Conservation (phyloP, 1,284 basidiomycete species). For the Xerocomus amazonicus region DNA sequence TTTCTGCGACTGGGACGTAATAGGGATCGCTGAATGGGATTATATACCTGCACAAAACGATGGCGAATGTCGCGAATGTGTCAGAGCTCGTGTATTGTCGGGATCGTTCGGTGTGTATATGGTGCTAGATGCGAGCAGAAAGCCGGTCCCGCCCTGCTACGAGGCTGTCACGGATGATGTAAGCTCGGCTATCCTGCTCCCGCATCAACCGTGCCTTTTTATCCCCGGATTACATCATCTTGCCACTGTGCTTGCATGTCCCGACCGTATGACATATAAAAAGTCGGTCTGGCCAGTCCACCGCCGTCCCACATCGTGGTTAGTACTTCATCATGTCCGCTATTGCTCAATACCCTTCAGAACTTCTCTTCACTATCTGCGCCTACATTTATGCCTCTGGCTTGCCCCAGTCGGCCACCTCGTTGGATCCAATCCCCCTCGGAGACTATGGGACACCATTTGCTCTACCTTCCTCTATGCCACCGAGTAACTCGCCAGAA, state of each 20-base stretch:
- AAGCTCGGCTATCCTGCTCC: constrained; percentile 5
- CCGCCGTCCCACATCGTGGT: not conserved
- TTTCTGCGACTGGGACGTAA: not conserved
- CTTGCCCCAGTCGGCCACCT: constrained; percentile 49
- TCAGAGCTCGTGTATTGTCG: not conserved
- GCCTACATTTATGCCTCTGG: constrained; percentile 62
- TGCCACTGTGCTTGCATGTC: constrained; percentile 1
- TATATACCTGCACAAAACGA: no score
- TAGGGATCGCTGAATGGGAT: not conserved
- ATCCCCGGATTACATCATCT: constrained; percentile 30
- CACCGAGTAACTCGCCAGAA: constrained; percentile 65
- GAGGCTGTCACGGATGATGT: constrained; percentile 8
- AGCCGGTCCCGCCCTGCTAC: constrained; percentile 14
- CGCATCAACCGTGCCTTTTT: constrained; percentile 7
- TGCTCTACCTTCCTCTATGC: constrained; percentile 64
- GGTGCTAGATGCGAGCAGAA: not conserved
- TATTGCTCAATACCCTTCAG: constrained; percentile 52
- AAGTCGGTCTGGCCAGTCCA: not conserved
- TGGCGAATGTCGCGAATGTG: not conserved
- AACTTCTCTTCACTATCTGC: constrained; percentile 66
- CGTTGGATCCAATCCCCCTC: constrained; percentile 62
- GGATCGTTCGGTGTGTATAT: not conserved
- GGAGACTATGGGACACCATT: constrained; percentile 52
- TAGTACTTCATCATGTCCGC: constrained; percentile 20
- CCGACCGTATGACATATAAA: constrained; percentile 31